Evolutionary conservation across 2,329 filamentous ascomycete species (phyloP).

Genomic region (Domatiomyces globalis): DNA sequence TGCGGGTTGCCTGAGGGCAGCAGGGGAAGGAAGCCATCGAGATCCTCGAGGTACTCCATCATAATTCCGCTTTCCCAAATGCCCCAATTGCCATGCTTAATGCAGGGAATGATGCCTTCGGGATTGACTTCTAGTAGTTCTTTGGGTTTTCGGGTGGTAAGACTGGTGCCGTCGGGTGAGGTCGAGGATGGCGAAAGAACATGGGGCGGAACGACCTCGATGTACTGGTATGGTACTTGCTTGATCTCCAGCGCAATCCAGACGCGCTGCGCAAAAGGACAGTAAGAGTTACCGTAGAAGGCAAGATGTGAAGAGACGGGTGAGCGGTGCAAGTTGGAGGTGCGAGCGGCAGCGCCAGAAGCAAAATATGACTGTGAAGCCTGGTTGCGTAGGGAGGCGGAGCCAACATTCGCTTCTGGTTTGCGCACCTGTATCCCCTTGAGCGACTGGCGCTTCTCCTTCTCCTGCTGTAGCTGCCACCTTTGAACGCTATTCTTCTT

Average conservation of each 20-base stretch:
- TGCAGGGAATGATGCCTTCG: conserved; percentile 58
- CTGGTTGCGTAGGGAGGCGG: neutral
- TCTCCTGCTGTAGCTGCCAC: conserved; percentile 49
- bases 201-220: conserved; percentile 43
- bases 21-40: conserved; percentile 45
- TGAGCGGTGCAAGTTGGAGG: conserved; percentile 10
- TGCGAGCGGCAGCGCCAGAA: neutral
- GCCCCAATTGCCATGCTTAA: conserved; percentile 66
- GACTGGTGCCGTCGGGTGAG: neutral
- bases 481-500: conserved; percentile 69
- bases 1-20: conserved; percentile 50
- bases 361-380: neutral
- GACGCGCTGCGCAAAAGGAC: conserved; percentile 73
- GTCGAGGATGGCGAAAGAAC: neutral
- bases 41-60: conserved; percentile 77
- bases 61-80: conserved; percentile 71
- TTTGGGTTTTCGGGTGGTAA: conserved; percentile 61
- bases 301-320: conserved; percentile 50
- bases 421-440: neutral
- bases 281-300: conserved; percentile 71
- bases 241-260: conserved; percentile 82
- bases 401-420: neutral
- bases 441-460: conserved; percentile 32
- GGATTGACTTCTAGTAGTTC: conserved; percentile 63
- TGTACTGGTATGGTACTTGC: conserved; percentile 66